Evolutionary conservation across 257 asterid genomes (phyloP).

Genomic region (Thymus mandschuricus): DNA sequence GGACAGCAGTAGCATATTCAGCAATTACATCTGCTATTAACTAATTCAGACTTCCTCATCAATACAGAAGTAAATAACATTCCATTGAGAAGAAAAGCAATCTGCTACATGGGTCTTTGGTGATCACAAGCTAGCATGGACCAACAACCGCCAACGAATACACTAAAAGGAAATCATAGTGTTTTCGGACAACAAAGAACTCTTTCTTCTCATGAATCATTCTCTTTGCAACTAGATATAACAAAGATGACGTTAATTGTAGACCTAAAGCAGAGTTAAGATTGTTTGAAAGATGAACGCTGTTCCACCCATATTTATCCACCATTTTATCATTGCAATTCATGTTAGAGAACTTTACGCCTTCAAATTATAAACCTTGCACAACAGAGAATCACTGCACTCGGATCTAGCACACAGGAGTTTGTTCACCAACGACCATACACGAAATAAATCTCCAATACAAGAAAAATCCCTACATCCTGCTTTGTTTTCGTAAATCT

Average conservation of each 20-base stretch:
- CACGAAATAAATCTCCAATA: background rate
- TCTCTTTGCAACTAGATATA: constrained; percentile 18
- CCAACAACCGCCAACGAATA: background rate
- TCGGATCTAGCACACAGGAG: constrained; percentile 14
- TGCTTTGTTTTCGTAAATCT: constrained; percentile 17
- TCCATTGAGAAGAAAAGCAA: background rate
- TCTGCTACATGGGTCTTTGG: constrained; percentile 1
- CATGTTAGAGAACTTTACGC: constrained; percentile 4
- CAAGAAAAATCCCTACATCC: constrained; percentile 24
- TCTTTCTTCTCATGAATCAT: constrained; percentile 16
- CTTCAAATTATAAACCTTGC: constrained; percentile 11
- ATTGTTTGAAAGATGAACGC: background rate
- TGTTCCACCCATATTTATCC: constrained; percentile 8
- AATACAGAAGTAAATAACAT: background rate
- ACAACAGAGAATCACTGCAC: constrained; percentile 14
- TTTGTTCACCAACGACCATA: constrained; percentile 12
- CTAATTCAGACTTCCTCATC: background rate
- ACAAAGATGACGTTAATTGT: background rate
- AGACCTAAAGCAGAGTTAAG: background rate
- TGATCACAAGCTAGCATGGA: constrained; percentile 3
- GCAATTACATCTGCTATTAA: background rate
- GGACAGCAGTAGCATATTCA: background rate
- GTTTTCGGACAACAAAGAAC: background rate
- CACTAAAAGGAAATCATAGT: background rate
- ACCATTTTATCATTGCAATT: constrained; percentile 8